Percentiles rank a stretch among this genome's conserved stretches.
Conservation (phyloP, 139 green algal genomes). For the Chlamydomonas applanata region DNA sequence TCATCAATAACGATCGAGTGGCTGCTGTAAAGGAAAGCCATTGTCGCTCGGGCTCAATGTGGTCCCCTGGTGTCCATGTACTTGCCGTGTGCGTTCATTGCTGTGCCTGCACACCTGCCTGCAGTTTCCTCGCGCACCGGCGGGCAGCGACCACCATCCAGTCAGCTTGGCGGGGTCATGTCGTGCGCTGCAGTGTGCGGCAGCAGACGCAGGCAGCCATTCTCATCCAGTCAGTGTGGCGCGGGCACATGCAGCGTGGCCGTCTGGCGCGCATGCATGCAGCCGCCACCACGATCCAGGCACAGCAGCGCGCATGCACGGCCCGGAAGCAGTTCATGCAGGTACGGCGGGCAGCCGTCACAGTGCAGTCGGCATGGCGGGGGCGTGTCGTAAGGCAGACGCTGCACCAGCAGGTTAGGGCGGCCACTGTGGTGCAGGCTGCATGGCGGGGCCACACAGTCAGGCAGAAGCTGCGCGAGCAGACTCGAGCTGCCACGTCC, state of each 20-base stretch:
- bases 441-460: background rate
- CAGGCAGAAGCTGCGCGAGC: no score
- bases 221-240: conserved; percentile 42
- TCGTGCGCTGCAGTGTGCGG: conserved; percentile 19
- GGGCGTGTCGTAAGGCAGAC: background rate
- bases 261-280: conserved; percentile 5
- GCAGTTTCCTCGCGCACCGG: background rate
- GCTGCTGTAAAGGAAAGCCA: no score
- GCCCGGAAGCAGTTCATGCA: conserved; percentile 26
- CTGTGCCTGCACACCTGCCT: background rate
- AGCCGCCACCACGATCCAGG: conserved; percentile 33
- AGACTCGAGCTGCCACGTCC: no score
- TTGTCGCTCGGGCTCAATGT: no score
- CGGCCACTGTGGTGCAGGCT: conserved; percentile 34
- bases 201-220: conserved; percentile 4
- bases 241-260: conserved; percentile 27
- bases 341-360: conserved; percentile 8
- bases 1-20: no score
- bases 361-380: conserved; percentile 37
- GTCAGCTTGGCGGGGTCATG: conserved; percentile 16
- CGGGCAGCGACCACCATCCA: conserved; percentile 42
- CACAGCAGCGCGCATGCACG: conserved; percentile 2
- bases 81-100: no score
- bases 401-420: conserved; percentile 12
- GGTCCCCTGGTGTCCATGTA: no score